Evolutionary conservation across 2,329 filamentous ascomycete genomes (phyloP).

Genomic region (Cercospora sp.): DNA sequence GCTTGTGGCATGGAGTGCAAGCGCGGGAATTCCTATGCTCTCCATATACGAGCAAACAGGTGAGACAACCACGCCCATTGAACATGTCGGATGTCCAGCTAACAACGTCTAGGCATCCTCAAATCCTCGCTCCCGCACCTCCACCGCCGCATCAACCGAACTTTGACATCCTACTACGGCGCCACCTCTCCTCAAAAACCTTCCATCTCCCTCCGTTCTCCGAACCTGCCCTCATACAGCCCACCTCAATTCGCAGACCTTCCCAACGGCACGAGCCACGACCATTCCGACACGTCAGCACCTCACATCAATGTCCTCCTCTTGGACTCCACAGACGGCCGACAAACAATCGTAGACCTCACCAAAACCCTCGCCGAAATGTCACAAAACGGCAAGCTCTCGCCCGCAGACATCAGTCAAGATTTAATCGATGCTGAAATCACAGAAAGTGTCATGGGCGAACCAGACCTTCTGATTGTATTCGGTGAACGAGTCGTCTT

Average conservation of each 20-base stretch:
- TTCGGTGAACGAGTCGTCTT: slow-evolving; percentile 83
- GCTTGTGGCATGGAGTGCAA: slow-evolving; percentile 88
- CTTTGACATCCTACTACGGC: slow-evolving; percentile 86
- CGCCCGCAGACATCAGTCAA: slow-evolving; percentile 74
- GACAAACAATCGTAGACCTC: slow-evolving; percentile 90
- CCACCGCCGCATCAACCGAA: slow-evolving; percentile 74
- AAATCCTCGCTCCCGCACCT: slow-evolving; percentile 87
- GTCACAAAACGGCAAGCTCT: slow-evolving; percentile 85
- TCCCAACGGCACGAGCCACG: slow-evolving; percentile 38
- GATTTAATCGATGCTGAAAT: slow-evolving; percentile 91
- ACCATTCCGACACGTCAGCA: slow-evolving; percentile 28
- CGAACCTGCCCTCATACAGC: slow-evolving; percentile 64
- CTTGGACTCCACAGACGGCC: slow-evolving; percentile 82
- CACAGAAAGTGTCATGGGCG: slow-evolving; percentile 72
- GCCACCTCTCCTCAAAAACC: slow-evolving; percentile 61
- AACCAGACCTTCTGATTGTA: slow-evolving; percentile 85
- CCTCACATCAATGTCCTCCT: slow-evolving; percentile 67
- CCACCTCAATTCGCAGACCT: slow-evolving; percentile 37
- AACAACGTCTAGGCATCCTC: slow-evolving; percentile 64
- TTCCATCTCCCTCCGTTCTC: slow-evolving; percentile 69
- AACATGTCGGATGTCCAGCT: not conserved
- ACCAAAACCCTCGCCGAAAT: slow-evolving; percentile 93
- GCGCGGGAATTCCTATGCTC: slow-evolving; percentile 80
- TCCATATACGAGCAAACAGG: slow-evolving; percentile 92
- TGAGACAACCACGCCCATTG: slow-evolving; percentile 45